Base-by-base conservation (phyloP, 768 basidiomycete genomes). In the Russula dissimulans region DNA sequence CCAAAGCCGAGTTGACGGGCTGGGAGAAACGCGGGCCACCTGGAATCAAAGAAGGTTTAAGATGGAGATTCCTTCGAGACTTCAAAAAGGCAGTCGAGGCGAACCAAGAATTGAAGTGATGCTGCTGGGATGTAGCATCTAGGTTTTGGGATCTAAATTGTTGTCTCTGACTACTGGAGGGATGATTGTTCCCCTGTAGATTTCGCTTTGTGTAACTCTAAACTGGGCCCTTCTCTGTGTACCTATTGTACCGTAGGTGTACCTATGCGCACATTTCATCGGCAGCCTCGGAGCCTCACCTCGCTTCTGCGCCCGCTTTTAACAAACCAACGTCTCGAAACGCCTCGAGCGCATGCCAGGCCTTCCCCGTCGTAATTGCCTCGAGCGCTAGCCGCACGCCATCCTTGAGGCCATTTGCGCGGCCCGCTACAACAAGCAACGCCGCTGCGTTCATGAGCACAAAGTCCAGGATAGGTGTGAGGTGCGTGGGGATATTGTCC, bases 371-470 rank as follows among this genome's bases (percentile, higher is more conserved):
- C 17, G 70, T 73, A 8, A 87, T 69, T 45, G 84, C 82, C 67
- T 81, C 76, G 65, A 79, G 74, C 29, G 91, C 94, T 63, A 88
- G 66, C 60, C 74, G 72, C 0, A 87, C 83, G 2, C 92, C 94
- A 17, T 91, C 80, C 66, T 79, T 78, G 69, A 81, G 91, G 67
- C 83, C 80, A 36, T 70, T 70, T 22, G 87, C 92, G 47, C 86
- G 59, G 5, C 93, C 94, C 6, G 91, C 85, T 4, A 97, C 84
- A 31, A 94, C 85, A 44, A 99, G 74, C 58, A 98, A 71, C 14
- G 93, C 95, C 5, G 93, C 85, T 3, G 95, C 83, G 67, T 99
- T 97, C 74, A 98, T 74, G 60, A 94, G 74, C 61, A 98, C 91
- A 70, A 94, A 98, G 68, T 97, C 85, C 51, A 85, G 72, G 41